phyloP scores from a whole-genome alignment of 495 filamentous ascomycete species.

The Mycothermus thermophilus region DNA sequence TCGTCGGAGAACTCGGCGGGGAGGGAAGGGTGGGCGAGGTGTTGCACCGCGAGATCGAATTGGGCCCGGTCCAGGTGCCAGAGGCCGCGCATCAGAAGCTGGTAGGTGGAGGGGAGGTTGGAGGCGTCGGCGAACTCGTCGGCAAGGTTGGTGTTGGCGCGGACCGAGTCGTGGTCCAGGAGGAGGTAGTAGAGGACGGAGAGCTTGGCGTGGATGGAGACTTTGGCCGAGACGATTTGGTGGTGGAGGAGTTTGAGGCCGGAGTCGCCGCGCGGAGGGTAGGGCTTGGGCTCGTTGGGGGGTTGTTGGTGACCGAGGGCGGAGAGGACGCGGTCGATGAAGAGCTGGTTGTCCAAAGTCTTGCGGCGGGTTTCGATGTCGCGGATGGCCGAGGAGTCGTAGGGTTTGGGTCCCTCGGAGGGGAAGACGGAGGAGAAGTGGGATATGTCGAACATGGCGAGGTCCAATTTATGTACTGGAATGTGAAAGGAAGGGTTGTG shows the following conservation, averaged over 20 bases:
- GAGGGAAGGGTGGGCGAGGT: constrained; percentile 60
- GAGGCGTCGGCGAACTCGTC: constrained; percentile 37
- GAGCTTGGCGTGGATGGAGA: constrained; percentile 58
- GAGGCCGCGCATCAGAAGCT: constrained; percentile 63
- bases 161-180: constrained; percentile 49
- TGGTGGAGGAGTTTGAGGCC: constrained; percentile 51
- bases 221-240: constrained; percentile 42
- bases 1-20: constrained; percentile 71
- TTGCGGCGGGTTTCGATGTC: constrained; percentile 49
- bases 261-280: constrained; percentile 53
- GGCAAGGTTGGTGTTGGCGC: constrained; percentile 35
- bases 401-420: constrained; percentile 46
- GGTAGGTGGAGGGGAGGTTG: constrained; percentile 48
- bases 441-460: constrained; percentile 29
- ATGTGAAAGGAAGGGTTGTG: not conserved
- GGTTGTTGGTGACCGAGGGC: constrained; percentile 33
- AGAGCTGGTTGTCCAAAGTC: constrained; percentile 49
- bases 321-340: constrained; percentile 59
- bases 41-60: constrained; percentile 56
- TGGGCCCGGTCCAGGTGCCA: constrained; percentile 63
- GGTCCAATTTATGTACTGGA: constrained; percentile 1
- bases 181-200: constrained; percentile 70
- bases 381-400: constrained; percentile 42
- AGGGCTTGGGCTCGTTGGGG: constrained; percentile 39
- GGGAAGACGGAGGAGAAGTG: constrained; percentile 53